Base-by-base conservation (phyloP, 176 grass and related monocot species). In the Chloris gayana region DNA sequence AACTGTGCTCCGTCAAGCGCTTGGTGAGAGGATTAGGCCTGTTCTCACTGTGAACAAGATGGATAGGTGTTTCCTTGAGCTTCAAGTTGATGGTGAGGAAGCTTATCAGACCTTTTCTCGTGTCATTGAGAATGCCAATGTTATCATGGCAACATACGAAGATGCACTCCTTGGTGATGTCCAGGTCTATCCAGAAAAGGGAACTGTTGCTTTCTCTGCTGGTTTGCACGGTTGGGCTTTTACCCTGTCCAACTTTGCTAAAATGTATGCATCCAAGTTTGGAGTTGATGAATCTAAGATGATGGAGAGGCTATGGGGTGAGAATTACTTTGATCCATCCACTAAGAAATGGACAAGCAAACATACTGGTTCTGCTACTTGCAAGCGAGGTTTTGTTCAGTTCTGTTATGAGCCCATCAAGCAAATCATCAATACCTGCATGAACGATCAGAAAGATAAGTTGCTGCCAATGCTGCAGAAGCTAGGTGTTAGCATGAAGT, bases 291-390 rank as follows among this genome's bases (percentile, higher is more conserved):
- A 93, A 69, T 10, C 44, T 1, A 97, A 97, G 71, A 97, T 93
- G 90, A 97, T 93, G 93, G 93, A 92, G 90, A 92, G 90, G 78
- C 90, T 96, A 0, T 96, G 93, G 87, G 93, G 89, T 83, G 93
- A 95, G 93, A 95, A 95, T 53, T 92, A 60, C 85, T 95, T 95
- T 50, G 93, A 95, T 75, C 93, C 93, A 21, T 29, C 75, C 30
- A 95, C 93, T 41, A 95, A 88, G 85, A 95, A 95, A 83, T 92
- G 93, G 89, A 92, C 93, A 25, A 68, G 14, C 57, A 95, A 92
- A 84, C 88, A 77, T 79, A 86, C 89, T 22, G 87, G 89, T 0
- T 78, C 89, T 31, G 63, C 85, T 77, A 88, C 87, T 59, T 92
- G 93, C 17, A 97, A 93, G 67, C 83, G 93, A 83, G 93, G 93